Evolutionary conservation across 768 basidiomycete genomes (phyloP).

Genomic region (Tricholoma bakamatsutake): DNA sequence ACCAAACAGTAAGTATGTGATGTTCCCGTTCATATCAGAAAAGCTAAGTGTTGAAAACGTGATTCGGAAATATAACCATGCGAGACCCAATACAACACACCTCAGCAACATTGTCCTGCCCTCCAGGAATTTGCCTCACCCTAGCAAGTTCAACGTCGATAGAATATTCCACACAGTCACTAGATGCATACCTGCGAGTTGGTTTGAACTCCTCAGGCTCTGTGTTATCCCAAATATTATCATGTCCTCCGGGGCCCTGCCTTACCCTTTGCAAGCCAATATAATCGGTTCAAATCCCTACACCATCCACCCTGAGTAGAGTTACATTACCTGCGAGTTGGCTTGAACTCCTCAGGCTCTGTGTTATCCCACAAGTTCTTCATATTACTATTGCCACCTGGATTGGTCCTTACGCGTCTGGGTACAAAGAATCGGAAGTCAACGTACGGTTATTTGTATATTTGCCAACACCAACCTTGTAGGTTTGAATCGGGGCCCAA

Average conservation of each 20-base stretch:
- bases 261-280: conserved; percentile 44
- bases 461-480: conserved; percentile 36
- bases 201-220: conserved; percentile 53
- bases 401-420: conserved; percentile 39
- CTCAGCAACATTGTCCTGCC: conserved; percentile 49
- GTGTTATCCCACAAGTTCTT: conserved; percentile 44
- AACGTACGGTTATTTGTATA: neutral
- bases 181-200: conserved; percentile 52
- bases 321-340: conserved; percentile 54
- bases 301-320: neutral
- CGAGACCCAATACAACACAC: conserved; percentile 20
- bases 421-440: neutral
- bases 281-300: neutral
- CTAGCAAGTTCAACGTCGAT: conserved; percentile 25
- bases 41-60: conserved; percentile 10
- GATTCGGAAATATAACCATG: conserved; percentile 1
- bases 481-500: conserved; percentile 37
- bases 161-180: neutral
- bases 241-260: conserved; percentile 28
- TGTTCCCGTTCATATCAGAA: conserved; percentile 7
- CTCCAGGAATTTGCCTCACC: conserved; percentile 65
- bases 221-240: conserved; percentile 43
- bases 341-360: conserved; percentile 48
- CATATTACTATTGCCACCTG: conserved; percentile 39
- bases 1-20: neutral